Evolutionary conservation across 495 filamentous ascomycete genomes (phyloP), one percentile per base, ranked within the genome.

Genomic region (Bombardia bombarda): DNA sequence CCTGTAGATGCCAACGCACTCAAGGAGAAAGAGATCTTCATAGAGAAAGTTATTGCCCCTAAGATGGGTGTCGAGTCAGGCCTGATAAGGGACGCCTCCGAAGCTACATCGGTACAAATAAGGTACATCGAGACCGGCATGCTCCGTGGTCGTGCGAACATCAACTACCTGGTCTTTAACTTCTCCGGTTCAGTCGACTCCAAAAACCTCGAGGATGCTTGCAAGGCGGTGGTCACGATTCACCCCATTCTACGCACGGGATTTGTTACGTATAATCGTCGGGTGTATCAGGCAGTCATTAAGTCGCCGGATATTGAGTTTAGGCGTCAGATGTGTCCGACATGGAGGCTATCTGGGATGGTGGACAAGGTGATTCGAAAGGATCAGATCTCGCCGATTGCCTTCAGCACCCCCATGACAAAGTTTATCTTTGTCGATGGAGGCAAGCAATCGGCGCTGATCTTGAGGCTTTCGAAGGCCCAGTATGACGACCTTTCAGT

Each of bases 401-500:
- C 60, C 7, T 71, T 71, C 24, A 56, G 61, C 38, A 45, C 51
- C 1, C 68, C 69, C 0, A 47, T 71, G 35, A 71, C 69, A 13
- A 71, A 68, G 38, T 73, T 73, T 46, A 60, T 52, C 26, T 69
- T 70, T 32, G 38, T 73, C 16, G 69, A 73, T 24, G 69, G 58
- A 0, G 57, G 63, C 24, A 71, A 68, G 52, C 67, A 65, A 38
- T 70, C 68, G n/a, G 48, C 56, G 0, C 60, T 73, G 18, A 37
- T 70, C 2, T 47, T 73, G 40, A 55, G 69, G 33, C 52, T 73
- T 7, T 66, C 65, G 19, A 67, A 64, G 43, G 69, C 68, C 10
- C 68, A 73, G 32, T 73, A 71, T 35, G 68, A 71, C 33, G 61
- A 66, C 20, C 47, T 61, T 3, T 70, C 69, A 0, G 47, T 69